Base-by-base conservation (phyloP, 108 stramenopile species). In the Cyclotella kingstonii region DNA sequence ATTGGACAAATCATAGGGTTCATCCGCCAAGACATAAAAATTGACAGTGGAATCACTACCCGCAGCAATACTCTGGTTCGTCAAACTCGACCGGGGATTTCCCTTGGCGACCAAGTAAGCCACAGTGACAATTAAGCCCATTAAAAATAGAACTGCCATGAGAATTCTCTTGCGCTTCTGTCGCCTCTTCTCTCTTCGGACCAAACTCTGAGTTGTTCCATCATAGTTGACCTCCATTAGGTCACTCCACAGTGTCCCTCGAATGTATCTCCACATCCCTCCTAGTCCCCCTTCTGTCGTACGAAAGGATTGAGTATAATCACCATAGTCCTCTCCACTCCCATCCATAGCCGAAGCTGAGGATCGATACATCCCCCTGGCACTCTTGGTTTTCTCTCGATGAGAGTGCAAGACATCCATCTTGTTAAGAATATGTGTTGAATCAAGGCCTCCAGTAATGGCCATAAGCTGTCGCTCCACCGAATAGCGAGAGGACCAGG, bases 1-100 rank as follows among this genome's bases (percentile, higher is more conserved):
- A 22, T 81, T 67, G 22, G 51, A 57, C 10, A 63, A 58, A 51
- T 76, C 57, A 60, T 75, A 82, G 34, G 91, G 91, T 21, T 75
- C 71, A 59, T 87, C 84, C 11, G 82, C 70, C 39, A 86, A 71
- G n/a, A 86, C 84, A 55, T 89, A 89, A 60, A 89, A 89, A 35
- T 65, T 82, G 15, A 89, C 34, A 2, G 45, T 42, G 14, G 0
- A 38, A n/a, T 58, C 25, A 9, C 9, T 45, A 1, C 27, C 30
- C 11, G 1, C 12, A 15, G 8, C 7, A 19, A 18, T 15, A 28
- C 56, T 21, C 43, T 15, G 21, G n/a, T 43, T 45, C 21, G 14
- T 5, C 11, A 2, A n/a, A 10, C 7, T 25, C 15, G 3, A 19
- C 9, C 27, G 44, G 28, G 66, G 57, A 54, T 67, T 76, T 4